A percentile compares a stretch with the other conserved stretches of the same genome.
Conservation (phyloP, 768 basidiomycete species). For the Leucocoprinus leucothites region DNA sequence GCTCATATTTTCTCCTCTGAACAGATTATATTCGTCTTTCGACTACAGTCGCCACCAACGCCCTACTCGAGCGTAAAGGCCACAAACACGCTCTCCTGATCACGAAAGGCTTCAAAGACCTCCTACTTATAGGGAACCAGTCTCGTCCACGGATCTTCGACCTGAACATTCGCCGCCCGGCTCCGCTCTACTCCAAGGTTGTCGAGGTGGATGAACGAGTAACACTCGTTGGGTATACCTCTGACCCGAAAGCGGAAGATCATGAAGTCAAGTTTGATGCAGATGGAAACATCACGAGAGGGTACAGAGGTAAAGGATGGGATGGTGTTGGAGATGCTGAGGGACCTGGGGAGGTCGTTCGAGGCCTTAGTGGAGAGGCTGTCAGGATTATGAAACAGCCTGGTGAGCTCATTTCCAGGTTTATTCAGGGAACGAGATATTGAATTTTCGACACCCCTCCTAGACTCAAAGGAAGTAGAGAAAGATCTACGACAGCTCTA, state of each 20-base stretch:
- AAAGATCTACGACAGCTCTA: constrained; percentile 68
- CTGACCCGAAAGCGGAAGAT: constrained; percentile 77
- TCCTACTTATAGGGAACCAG: constrained; percentile 92
- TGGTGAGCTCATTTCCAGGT: constrained; percentile 33
- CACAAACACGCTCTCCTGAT: constrained; percentile 89
- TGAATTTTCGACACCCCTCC: too few relatives aligned
- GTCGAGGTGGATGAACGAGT: constrained; percentile 87
- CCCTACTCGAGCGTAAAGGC: constrained; percentile 91
- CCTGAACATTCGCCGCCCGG: constrained; percentile 78
- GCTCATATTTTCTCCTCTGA: not conserved
- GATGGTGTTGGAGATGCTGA: constrained; percentile 69
- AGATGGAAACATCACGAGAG: constrained; percentile 58
- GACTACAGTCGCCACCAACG: constrained; percentile 96
- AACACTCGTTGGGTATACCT: constrained; percentile 90
- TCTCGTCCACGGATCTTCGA: constrained; percentile 94
- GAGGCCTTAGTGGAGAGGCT: constrained; percentile 85
- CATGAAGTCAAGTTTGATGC: constrained; percentile 78
- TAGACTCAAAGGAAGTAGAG: constrained; percentile 54
- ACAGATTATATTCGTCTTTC: constrained; percentile 88
- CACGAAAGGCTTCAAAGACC: constrained; percentile 88
- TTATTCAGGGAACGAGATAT: too few relatives aligned
- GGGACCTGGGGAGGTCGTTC: constrained; percentile 76
- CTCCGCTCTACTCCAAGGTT: constrained; percentile 75
- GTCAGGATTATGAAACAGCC: constrained; percentile 79
- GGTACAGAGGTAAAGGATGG: constrained; percentile 78